Percentiles rank a stretch among this genome's conserved stretches.
These are phyloP conservation scores for Fusarium secorum DNA, from an alignment of 2,329 filamentous ascomycete genomes.

Conservation along the genomic window DNA sequence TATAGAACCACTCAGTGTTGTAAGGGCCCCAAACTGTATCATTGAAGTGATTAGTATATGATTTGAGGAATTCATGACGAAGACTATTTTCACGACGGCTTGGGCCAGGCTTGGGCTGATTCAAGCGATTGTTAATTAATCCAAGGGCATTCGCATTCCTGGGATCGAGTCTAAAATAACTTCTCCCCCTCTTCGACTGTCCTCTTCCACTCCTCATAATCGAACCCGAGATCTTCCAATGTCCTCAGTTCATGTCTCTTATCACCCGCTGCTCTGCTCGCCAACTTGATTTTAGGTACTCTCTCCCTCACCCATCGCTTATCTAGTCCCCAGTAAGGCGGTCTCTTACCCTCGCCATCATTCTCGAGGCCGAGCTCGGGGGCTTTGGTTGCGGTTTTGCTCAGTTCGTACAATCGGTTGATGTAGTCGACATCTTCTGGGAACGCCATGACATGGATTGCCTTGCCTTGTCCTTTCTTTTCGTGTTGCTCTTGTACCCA, in stretches of 20 bases:
- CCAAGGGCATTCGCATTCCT: background rate
- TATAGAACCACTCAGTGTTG: background rate
- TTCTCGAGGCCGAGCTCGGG: constrained; percentile 47
- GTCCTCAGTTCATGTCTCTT: constrained; percentile 46
- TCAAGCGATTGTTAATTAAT: background rate
- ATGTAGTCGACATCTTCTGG: constrained; percentile 68
- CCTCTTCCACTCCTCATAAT: constrained; percentile 46
- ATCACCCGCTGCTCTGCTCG: constrained; percentile 48
- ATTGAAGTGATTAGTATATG: background rate
- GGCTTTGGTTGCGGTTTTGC: constrained; percentile 46
- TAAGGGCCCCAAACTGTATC: background rate
- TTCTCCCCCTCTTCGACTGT: constrained; percentile 28
- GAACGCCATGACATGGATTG: constrained; percentile 53
- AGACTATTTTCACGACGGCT: background rate
- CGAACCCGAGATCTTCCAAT: constrained; percentile 51
- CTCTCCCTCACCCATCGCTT: constrained; percentile 51
- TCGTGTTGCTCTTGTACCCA: constrained; percentile 67
- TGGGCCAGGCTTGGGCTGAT: background rate
- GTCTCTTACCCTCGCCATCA: constrained; percentile 48
- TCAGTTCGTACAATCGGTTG: constrained; percentile 63
- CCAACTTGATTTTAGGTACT: constrained; percentile 53
- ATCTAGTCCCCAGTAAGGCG: constrained; percentile 52
- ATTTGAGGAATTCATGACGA: background rate
- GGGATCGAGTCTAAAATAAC: constrained; percentile 4
- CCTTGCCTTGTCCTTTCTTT: constrained; percentile 52